Evolutionary conservation across 2,329 filamentous ascomycete genomes (phyloP).

Genomic region (Grosmannia serpens): DNA sequence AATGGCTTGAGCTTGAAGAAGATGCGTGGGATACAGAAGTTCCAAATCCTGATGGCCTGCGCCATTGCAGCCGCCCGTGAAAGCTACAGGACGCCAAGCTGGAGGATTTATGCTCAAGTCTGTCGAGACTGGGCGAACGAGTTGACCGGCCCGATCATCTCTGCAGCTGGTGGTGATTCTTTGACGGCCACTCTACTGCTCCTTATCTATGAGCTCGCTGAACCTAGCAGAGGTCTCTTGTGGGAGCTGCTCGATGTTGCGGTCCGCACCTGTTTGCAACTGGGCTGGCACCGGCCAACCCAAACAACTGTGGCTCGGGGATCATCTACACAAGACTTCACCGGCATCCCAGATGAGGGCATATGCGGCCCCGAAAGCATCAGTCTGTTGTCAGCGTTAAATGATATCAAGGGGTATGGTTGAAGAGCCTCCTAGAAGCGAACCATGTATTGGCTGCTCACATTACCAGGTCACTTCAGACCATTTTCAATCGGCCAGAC

Average conservation of each 20-base stretch:
- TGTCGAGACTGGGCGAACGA: constrained; percentile 1
- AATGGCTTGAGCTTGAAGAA: constrained; percentile 1
- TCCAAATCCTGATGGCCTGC: constrained; percentile 3
- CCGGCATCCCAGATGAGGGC: background rate
- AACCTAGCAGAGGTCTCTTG: constrained; percentile 1
- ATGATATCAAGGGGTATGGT: background rate
- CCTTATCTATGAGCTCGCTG: constrained; percentile 1
- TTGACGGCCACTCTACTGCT: background rate
- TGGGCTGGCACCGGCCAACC: background rate
- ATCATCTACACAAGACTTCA: background rate
- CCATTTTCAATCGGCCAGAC: constrained; percentile 1
- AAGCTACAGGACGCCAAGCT: background rate
- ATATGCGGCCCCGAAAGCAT: background rate
- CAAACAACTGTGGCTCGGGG: background rate
- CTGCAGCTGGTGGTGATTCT: background rate
- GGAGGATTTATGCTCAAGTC: background rate
- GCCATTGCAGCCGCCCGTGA: constrained; percentile 3
- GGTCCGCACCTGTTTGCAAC: constrained; percentile 1
- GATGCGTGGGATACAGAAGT: background rate
- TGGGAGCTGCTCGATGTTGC: constrained; percentile 4
- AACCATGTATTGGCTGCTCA: background rate
- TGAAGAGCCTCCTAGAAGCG: no score
- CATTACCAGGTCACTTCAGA: background rate
- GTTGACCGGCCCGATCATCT: background rate
- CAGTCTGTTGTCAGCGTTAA: background rate